Evolutionary conservation across 768 basidiomycete species (phyloP), one percentile per base, ranked within the genome.

Genomic region (Pulveroboletus ravenelii): DNA sequence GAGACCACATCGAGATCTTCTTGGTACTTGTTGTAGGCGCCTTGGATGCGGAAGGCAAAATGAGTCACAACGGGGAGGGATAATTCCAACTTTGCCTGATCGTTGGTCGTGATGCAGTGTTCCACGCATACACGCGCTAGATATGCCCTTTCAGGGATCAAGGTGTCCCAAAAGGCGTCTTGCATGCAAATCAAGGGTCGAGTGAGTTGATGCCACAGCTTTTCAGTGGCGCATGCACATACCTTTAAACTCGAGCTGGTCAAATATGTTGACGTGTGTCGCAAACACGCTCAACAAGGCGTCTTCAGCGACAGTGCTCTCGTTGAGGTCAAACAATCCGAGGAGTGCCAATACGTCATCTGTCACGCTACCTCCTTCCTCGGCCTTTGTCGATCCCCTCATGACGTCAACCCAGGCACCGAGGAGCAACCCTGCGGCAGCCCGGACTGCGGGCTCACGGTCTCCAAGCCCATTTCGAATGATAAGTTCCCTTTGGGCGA

Each of bases 391-490:
- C 6, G 45, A 37, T 2, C 74, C 73, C 20, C 61, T 52, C 9
- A 81, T 74, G 29, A 74, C 70, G 38, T 89, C 83, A 6, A 90
- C 75, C 95, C 95, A 98, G 7, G 70, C 74, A 0, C 76, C 80
- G 14, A 97, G 68, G 41, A 96, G 77, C 2, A 76, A 77, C 2
- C 78, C 83, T 0, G 93, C 85, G 1, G 89, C 90, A 15, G 76
- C 70, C 29, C 84, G 76, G 3, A 97, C 92, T 2, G 70, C 64
- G 0, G 77, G 72, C 51, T 96, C 92, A 25, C 95, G 80, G 68
- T 97, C 95, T 0, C 89, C 85, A 3, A 97, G 74, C 2, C 95
- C 95, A 60, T 88, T 82, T 17, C 79, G 78, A 2, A 95, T 81
- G 42, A 95, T 79, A 20, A 79, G 71, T 59, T 92, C 88, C 10